These are phyloP conservation scores for Pulveroboletus sp. DNA, from an alignment of 768 basidiomycete genomes.

Conservation along the genomic window DNA sequence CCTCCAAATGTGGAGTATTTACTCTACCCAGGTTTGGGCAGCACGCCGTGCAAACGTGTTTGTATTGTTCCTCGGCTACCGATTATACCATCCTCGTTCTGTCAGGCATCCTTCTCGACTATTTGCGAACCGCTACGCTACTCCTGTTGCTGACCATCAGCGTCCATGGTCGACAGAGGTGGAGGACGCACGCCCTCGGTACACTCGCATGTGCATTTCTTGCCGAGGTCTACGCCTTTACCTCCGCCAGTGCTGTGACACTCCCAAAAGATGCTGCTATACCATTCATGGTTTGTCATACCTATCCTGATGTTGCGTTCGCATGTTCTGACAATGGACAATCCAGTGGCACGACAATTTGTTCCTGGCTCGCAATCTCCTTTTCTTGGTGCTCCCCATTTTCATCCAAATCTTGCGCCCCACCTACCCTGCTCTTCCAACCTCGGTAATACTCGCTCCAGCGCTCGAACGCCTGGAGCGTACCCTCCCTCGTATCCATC, in stretches of 20 bases:
- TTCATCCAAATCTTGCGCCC: conserved; percentile 44
- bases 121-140: conserved; percentile 54
- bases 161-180: conserved; percentile 40
- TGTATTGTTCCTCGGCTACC: conserved; percentile 57
- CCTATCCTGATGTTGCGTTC: background rate
- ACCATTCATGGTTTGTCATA: conserved; percentile 37
- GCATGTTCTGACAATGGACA: background rate
- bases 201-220: conserved; percentile 47
- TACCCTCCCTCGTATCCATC: conserved; percentile 46
- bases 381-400: conserved; percentile 60
- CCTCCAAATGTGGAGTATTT: background rate
- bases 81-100: conserved; percentile 63
- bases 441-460: conserved; percentile 26
- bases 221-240: conserved; percentile 53
- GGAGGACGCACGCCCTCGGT: conserved; percentile 46
- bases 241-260: conserved; percentile 44
- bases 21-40: conserved; percentile 59
- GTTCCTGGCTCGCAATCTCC: conserved; percentile 48
- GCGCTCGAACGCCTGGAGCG: conserved; percentile 32
- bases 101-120: conserved; percentile 53
- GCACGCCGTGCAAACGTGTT: conserved; percentile 56
- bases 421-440: conserved; percentile 25
- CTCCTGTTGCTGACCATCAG: conserved; percentile 43
- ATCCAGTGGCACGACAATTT: conserved; percentile 68
- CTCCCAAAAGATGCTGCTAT: conserved; percentile 40